Evolutionary conservation across 2,329 filamentous ascomycete genomes (phyloP), one percentile per base, ranked within the genome.

Genomic region (Fusarium coffeatum): DNA sequence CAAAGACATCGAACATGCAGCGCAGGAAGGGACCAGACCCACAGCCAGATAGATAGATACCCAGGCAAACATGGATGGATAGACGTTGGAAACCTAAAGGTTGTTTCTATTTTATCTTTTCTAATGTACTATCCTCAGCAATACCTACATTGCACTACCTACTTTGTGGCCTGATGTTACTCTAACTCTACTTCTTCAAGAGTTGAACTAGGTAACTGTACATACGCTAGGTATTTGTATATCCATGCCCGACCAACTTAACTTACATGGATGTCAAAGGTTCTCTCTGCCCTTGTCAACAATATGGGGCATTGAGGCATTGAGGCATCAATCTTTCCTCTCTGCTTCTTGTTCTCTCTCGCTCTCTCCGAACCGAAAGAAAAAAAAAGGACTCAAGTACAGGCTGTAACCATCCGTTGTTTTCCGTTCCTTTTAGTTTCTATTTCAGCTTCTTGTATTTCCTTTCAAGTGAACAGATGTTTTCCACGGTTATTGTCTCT

Each of bases 221-320:
- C 34, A 42, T 62, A 47, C 20, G 55, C 46, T 63, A 62, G 49
- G 32, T 53, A 64, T 63, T 32, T 48, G 48, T 55, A 64, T 69
- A 68, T 69, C 68, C 68, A 71, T 71, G 68, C 55, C 62, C 47
- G 49, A 47, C 62, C 47, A 50, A 22, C 49, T 53, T 28, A 53
- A 53, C 34, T 71, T 71, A 43, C 68, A 71, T 71, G 68, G 68
- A 70, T 70, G 63, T 34, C 56, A 47, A 50, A 56, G 43, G 63
- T 55, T 68, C 28, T 55, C 58, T 68, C 28, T 55, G 67, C 67
- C 67, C 68, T 68, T 59, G 67, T 68, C 64, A 49, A 68, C 68
- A 57, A 65, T 50, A 67, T 62, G 66, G 66, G 57, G 63, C 64
- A 28, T 69, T 61, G 63, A 50, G 58, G 40, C 43, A 62, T 34